These are phyloP conservation scores for Fraxinus platypoda DNA, from an alignment of 305 asterid species.

Conservation along the genomic window DNA sequence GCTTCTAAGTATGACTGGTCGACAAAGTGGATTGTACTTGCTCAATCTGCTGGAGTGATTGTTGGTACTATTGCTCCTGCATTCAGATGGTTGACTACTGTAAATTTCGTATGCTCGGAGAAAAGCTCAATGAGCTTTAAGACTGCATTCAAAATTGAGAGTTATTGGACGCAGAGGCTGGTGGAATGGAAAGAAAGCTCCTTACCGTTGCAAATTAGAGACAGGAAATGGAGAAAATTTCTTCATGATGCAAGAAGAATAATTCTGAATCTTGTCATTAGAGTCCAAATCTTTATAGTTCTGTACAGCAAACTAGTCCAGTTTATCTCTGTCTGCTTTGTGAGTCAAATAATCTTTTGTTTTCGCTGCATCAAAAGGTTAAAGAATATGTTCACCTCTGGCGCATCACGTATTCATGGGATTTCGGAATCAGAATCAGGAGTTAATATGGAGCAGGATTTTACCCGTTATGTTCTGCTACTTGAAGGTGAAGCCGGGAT, in stretches of 20 bases:
- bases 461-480: constrained; percentile 31
- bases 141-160: constrained; percentile 37
- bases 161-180: constrained; percentile 51
- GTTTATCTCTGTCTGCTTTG: constrained; percentile 27
- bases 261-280: constrained; percentile 33
- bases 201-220: constrained; percentile 38
- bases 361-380: constrained; percentile 20
- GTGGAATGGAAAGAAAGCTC: constrained; percentile 55
- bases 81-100: constrained; percentile 38
- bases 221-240: constrained; percentile 32
- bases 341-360: constrained; percentile 19
- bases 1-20: constrained; percentile 47
- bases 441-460: constrained; percentile 24
- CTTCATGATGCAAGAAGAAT: constrained; percentile 34
- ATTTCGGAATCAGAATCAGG: constrained; percentile 25
- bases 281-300: constrained; percentile 37
- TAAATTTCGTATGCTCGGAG: constrained; percentile 25
- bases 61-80: constrained; percentile 52
- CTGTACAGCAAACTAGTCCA: constrained; percentile 32
- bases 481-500: constrained; percentile 19
- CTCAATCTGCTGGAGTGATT: constrained; percentile 42
- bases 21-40: constrained; percentile 34
- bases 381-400: not conserved
- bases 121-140: constrained; percentile 15
- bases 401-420: constrained; percentile 31